Base-by-base conservation (phyloP, 768 basidiomycete genomes). In the Rhodosporidiobolus sp. region DNA sequence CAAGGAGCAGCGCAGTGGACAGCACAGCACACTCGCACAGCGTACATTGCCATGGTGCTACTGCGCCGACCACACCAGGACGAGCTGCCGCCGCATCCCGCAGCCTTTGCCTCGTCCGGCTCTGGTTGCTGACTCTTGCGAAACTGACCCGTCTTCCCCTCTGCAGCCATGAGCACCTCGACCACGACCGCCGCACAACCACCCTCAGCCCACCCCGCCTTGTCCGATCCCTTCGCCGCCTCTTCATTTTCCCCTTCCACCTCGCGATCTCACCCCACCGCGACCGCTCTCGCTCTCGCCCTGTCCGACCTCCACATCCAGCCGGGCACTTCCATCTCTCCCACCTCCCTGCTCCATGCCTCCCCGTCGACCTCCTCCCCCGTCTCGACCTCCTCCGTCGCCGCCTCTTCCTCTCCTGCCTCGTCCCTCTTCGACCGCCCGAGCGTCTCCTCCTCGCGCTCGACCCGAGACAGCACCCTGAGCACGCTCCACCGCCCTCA, bases 401-500 rank as follows among this genome's bases (percentile, higher is more conserved):
- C 65, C 0, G 30, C 56, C n/a, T n/a, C n/a, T 7, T 67, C 70
- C 24, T 71, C 65, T 26, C 10, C 20, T 38, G 53, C 20, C 38
- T 63, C 61, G 55, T 71, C 64, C 34, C 63, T 63, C 61, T 65
- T 67, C 32, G 63, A 67, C 32, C 52, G 34, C 6, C 65, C 64
- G 4, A 38, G 50, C 35, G 17, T 35, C 14, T 67, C 65, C 7
- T 45, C 55, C 35, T n/a, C n/a, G n/a, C 43, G 65, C 10, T 57
- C 60, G 1, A 60, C 65, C 16, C 53, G 71, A 24, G 61, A 64
- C 22, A 67, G 56, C 57, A 53, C 52, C 34, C 49, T 45, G 19
- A 56, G 30, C 22, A 28, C 54, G 28, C 30, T 65, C 28, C 48
- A 7, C 12, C 28, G 61, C 6, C 55, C 49, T 2, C 38, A n/a